These are phyloP conservation scores for Sordaria brevicollis DNA, from an alignment of 495 filamentous ascomycete genomes.

Conservation along the genomic window DNA sequence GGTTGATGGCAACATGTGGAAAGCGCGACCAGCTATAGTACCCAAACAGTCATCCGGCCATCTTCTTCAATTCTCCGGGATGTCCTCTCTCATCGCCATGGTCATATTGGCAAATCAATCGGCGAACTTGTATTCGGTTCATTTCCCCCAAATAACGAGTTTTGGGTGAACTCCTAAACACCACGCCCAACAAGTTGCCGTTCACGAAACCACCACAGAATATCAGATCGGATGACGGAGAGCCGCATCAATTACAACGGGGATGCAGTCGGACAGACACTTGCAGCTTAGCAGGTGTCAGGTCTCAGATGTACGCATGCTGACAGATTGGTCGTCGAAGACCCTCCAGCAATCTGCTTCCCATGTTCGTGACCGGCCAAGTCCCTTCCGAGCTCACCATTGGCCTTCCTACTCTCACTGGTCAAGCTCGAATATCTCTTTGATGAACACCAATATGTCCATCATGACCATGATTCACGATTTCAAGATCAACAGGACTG, in stretches of 20 bases:
- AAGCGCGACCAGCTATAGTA: no score
- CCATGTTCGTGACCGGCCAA: background rate
- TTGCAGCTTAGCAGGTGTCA: background rate
- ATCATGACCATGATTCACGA: background rate
- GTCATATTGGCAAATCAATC: background rate
- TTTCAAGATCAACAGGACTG: background rate
- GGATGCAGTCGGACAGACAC: background rate
- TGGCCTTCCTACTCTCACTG: background rate
- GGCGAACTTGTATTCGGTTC: background rate
- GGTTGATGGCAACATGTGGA: background rate
- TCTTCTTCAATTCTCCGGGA: no score
- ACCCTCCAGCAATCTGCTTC: background rate
- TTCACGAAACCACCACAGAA: background rate
- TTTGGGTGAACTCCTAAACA: background rate
- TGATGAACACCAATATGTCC: background rate
- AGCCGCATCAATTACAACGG: background rate
- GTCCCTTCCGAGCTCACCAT: background rate
- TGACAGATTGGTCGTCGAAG: background rate
- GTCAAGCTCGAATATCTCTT: background rate
- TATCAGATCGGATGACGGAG: background rate
- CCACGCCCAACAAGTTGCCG: background rate
- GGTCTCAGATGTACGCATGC: background rate
- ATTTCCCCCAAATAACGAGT: background rate
- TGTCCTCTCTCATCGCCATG: background rate
- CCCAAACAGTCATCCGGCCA: no score